Conservation (phyloP, 257 asterid genomes). For the Solanum clarkiae region DNA sequence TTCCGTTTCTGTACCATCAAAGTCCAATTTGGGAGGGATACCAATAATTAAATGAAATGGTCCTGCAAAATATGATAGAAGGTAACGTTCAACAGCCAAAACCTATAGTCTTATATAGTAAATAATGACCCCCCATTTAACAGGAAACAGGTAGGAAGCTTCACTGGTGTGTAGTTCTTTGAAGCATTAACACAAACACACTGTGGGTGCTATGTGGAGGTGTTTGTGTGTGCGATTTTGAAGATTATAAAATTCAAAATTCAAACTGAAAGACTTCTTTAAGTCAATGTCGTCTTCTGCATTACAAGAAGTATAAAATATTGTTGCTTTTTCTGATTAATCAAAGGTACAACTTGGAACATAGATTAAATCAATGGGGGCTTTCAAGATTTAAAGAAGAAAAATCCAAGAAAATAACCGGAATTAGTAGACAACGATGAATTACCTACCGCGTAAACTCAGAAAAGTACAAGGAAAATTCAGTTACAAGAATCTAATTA, state of each 20-base stretch:
- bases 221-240: background rate
- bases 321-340: background rate
- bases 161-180: slow-evolving; percentile 13
- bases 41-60: background rate
- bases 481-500: background rate
- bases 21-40: slow-evolving; percentile 5
- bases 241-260: background rate
- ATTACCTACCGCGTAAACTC: slow-evolving; percentile 27
- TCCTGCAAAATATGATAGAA: background rate
- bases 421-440: slow-evolving; percentile 1
- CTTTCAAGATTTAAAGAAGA: background rate
- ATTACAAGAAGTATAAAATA: background rate
- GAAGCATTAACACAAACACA: background rate
- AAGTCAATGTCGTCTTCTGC: background rate
- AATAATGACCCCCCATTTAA: background rate
- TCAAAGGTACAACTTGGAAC: background rate
- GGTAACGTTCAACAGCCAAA: slow-evolving; percentile 25
- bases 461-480: slow-evolving; percentile 5
- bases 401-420: background rate
- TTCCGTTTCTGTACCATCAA: slow-evolving; percentile 62
- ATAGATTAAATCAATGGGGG: background rate
- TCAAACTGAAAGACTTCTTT: background rate
- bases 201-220: background rate
- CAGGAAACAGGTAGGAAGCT: slow-evolving; percentile 49
- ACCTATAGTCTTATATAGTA: slow-evolving; percentile 11